Base-by-base conservation (phyloP, 179 eudicot genomes). In the Beta lomatogona region DNA sequence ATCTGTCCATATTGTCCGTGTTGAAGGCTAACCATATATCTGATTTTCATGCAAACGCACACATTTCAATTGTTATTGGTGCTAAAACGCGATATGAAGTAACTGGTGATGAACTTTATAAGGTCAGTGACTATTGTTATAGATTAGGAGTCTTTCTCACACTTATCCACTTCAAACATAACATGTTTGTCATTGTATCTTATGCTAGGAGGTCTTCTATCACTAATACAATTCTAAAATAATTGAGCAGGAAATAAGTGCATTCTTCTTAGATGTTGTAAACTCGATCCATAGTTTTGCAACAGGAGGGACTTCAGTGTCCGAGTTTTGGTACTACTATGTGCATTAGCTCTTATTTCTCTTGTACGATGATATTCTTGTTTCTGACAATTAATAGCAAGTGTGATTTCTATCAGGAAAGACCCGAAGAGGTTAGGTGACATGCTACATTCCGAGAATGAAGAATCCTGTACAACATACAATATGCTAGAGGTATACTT, bases 401-500 rank as follows among this genome's bases (percentile, higher is more conserved):
- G 5, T 44, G 15, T 46, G n/a, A 45, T 71, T 73, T 6, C 63
- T 9, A 57, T 52, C 55, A 95, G 98, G 98, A 54, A 72, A 9
- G 91, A 93, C 50, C 93, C 98, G 45, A 93, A 83, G 77, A 84
- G 98, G 80, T 69, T 93, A 75, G 99, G 87, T 54, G 77, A 71
- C 84, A 80, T 85, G 73, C 87, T 93, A 76, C 41, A 61, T 11
- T 80, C 86, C 9, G 98, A 95, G 86, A 87, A 83, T 68, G 94
- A 91, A 86, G 99, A 95, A 89, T 91, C 98, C 7, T 95, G 99
- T 77, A 88, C 98, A 58, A 92, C 95, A 44, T 92, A 91, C 82
- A 95, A 95, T 77, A 91, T 92, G 99, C 90, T 93, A 44, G 93
- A 95, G 95, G 97, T 92, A 18, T 14, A 18, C 61, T 50, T 77